phyloP scores from a whole-genome alignment of 805 yeast genomes.

The Ogataea parapolymorpha region DNA sequence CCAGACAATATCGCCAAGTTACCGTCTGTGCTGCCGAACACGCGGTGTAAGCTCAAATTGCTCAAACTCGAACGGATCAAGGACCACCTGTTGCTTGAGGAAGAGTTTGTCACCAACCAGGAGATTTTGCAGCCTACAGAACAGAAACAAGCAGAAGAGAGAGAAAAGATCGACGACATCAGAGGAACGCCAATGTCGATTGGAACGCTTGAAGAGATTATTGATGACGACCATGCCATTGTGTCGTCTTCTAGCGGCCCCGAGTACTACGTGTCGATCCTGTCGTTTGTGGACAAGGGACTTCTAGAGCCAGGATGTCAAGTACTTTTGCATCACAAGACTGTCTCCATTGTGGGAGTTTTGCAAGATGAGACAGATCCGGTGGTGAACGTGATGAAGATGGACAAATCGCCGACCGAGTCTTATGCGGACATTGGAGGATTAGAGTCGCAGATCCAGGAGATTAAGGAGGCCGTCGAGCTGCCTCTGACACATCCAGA shows the following conservation, averaged over 20 bases:
- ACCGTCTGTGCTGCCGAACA: slow-evolving; percentile 86
- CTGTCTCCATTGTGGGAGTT: slow-evolving; percentile 97
- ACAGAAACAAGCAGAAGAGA: slow-evolving; percentile 93
- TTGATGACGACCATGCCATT: slow-evolving; percentile 98
- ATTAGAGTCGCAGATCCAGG: slow-evolving; percentile 91
- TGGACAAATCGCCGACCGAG: slow-evolving; percentile 96
- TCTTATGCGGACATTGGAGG: slow-evolving; percentile 98
- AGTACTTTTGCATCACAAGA: slow-evolving; percentile 90
- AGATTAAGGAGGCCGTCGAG: slow-evolving; percentile 95
- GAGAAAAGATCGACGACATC: slow-evolving; percentile 90
- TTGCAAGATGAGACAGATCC: slow-evolving; percentile 97
- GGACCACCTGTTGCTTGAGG: slow-evolving; percentile 91
- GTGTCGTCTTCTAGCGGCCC: slow-evolving; percentile 95
- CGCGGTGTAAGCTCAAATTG: slow-evolving; percentile 88
- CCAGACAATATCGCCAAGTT: slow-evolving; percentile 71
- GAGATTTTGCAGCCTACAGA: slow-evolving; percentile 95
- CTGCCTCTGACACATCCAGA: slow-evolving; percentile 95
- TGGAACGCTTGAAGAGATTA: slow-evolving; percentile 94
- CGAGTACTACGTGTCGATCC: slow-evolving; percentile 92
- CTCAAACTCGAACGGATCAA: slow-evolving; percentile 93
- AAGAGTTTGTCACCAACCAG: slow-evolving; percentile 92
- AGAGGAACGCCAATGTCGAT: slow-evolving; percentile 96
- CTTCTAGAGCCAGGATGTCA: slow-evolving; percentile 95
- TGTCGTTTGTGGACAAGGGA: slow-evolving; percentile 96
- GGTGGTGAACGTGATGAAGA: slow-evolving; percentile 94